phyloP scores from a whole-genome alignment of 2,329 filamentous ascomycete genomes.

The Ceratocystis alfenasii region DNA sequence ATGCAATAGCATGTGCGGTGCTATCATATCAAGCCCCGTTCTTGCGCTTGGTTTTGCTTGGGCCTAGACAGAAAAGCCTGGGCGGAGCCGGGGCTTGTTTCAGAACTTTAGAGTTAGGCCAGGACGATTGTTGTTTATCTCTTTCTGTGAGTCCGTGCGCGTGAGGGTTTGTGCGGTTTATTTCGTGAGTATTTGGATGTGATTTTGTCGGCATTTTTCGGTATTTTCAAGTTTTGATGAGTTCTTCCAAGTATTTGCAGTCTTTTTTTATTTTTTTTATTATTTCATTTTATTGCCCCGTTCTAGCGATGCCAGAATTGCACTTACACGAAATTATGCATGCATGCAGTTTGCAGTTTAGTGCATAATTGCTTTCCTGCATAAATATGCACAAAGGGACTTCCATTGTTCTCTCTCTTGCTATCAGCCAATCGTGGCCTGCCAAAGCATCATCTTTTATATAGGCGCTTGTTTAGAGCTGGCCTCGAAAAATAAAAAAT shows the following conservation, averaged over 20 bases:
- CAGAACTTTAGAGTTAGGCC: conserved; percentile 7
- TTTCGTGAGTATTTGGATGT: neutral
- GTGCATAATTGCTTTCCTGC: neutral
- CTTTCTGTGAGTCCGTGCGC: neutral
- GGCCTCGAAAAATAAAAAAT: neutral
- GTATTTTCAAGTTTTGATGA: too few relatives aligned
- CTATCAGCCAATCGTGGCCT: neutral
- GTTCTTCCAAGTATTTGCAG: too few relatives aligned
- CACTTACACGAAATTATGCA: neutral
- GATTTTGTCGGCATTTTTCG: too few relatives aligned
- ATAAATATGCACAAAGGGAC: neutral
- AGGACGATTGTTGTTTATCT: conserved; percentile 2
- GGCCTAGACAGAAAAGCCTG: neutral
- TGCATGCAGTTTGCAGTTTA: neutral
- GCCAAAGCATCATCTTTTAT: neutral
- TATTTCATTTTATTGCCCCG: neutral
- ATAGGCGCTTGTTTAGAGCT: neutral
- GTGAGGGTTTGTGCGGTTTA: neutral
- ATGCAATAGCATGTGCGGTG: too few relatives aligned
- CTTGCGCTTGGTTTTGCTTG: neutral
- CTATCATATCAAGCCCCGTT: neutral
- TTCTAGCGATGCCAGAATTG: neutral
- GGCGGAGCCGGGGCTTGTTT: conserved; percentile 2
- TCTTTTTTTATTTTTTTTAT: neutral
- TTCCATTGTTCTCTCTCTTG: neutral